A percentile compares a stretch with the other conserved stretches of the same genome.
These are phyloP conservation scores for Aphanomyces euteiches DNA, from an alignment of 352 stramenopile genomes.

Conservation along the genomic window DNA sequence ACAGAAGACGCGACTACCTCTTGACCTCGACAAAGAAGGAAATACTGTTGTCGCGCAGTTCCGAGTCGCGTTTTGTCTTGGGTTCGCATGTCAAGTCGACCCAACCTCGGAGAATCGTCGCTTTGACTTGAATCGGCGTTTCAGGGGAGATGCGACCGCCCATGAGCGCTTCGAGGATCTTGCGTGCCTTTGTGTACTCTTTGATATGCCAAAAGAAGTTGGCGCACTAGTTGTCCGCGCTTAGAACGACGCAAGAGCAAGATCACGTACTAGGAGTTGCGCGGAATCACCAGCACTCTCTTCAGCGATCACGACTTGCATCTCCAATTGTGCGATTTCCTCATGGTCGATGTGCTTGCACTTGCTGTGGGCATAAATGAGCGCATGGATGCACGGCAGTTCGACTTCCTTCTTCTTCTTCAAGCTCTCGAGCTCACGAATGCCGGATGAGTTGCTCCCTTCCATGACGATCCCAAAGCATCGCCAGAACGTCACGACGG, in stretches of 20 bases:
- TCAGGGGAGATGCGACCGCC: conserved; percentile 31
- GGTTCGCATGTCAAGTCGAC: conserved; percentile 64
- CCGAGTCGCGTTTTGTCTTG: conserved; percentile 64
- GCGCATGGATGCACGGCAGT: conserved; percentile 67
- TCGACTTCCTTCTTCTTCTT: conserved; percentile 77
- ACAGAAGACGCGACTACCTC: neutral
- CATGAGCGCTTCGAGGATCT: conserved; percentile 62
- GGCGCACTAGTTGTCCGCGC: conserved; percentile 37
- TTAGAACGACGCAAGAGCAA: neutral
- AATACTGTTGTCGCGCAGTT: conserved; percentile 55
- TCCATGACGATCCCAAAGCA: conserved; percentile 78
- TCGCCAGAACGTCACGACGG: conserved; percentile 80
- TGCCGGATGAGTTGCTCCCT: conserved; percentile 69
- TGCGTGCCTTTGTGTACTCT: conserved; percentile 58
- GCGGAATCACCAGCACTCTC: conserved; percentile 54
- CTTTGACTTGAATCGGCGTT: conserved; percentile 42
- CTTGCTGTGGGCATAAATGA: conserved; percentile 70
- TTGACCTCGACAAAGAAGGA: conserved; percentile 63
- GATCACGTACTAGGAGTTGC: conserved; percentile 41
- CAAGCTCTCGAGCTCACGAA: conserved; percentile 81
- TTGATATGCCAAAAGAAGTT: conserved; percentile 77
- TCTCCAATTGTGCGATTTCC: conserved; percentile 68
- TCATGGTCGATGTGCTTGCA: conserved; percentile 78
- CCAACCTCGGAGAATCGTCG: conserved; percentile 65
- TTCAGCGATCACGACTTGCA: conserved; percentile 76